Conservation (phyloP, 768 basidiomycete species). For the Pholiota molesta region DNA sequence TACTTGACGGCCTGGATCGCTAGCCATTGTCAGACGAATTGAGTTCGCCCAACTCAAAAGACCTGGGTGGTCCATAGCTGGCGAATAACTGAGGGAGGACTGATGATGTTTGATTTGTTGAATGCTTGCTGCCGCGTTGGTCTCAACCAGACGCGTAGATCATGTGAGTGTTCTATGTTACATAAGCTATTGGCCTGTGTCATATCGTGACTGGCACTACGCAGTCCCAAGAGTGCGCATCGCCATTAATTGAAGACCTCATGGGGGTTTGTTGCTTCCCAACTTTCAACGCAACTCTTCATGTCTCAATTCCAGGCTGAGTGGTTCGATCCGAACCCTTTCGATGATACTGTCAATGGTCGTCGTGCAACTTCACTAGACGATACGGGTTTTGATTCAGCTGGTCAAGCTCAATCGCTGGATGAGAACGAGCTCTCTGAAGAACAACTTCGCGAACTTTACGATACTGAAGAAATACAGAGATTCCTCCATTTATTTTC, state of each 20-base stretch:
- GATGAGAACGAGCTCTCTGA: conserved; percentile 46
- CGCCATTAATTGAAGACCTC: too few species aligned
- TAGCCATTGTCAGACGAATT: conserved; percentile 69
- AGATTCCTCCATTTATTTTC: conserved; percentile 65
- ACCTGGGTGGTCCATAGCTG: conserved; percentile 48
- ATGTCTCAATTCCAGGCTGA: too few species aligned
- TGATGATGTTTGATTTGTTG: background rate
- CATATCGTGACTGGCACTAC: too few species aligned
- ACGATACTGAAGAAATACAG: conserved; percentile 67
- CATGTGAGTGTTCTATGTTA: conserved; percentile 27
- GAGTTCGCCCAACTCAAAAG: conserved; percentile 70
- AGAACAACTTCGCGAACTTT: conserved; percentile 55
- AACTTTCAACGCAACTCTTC: too few species aligned
- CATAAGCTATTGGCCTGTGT: background rate
- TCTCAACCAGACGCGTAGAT: conserved; percentile 20
- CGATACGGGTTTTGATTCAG: background rate
- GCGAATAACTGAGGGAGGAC: background rate
- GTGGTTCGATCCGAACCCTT: too few species aligned
- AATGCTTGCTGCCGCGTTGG: background rate
- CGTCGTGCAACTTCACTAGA: too few species aligned
- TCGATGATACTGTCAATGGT: too few species aligned
- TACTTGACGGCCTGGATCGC: conserved; percentile 69
- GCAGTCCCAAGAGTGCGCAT: too few species aligned
- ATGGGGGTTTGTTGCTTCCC: too few species aligned
- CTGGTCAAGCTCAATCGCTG: background rate